Base-by-base conservation (phyloP, 805 yeast genomes). In the Sugiyamaella valdiviana region DNA sequence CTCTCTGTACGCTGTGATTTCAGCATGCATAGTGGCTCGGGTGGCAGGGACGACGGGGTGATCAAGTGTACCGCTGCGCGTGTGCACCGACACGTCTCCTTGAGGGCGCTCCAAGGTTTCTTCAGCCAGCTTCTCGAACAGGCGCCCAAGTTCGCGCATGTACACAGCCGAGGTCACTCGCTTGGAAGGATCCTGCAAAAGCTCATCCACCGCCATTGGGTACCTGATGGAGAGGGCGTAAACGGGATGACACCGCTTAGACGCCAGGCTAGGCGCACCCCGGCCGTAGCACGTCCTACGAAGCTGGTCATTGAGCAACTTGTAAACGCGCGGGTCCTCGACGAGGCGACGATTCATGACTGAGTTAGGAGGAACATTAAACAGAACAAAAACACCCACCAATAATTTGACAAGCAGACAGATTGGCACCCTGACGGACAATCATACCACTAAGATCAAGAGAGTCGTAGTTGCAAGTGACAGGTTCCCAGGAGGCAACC, bases 121-220 rank as follows among this genome's bases (percentile, higher is more conserved):
- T 37, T 22, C 36, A n/a, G 24, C 24, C 4, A 42, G 10, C 12
- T 39, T 3, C 39, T 6, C 10, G 38, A 21, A 15, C 15, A 29
- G 21, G 5, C 3, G 3, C 7, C 10, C 12, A 9, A 42, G 10
- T 12, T 42, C 45, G 3, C n/a, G 9, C 38, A 14, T n/a, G 36
- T 42, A 17, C 20, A 9, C 39, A 42, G 21, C 23, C 12, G 21
- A 12, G 32, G 9, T 14, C 12, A 42, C 6, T 17, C 19, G 4
- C n/a, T 42, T 42, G 6, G 45, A 22, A n/a, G 45, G 45, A 16
- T 42, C 45, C 37, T 42, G 45, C 2, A 23, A 12, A 9, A 42
- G 6, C 15, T 42, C 45, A n/a, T 26, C 32, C 5, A 7, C 6
- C n/a, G 9, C 9, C 2, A 12, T 12, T n/a, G 32, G 32, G 7